phyloP scores from a whole-genome alignment of 2,329 filamentous ascomycete genomes.

The Tolypocladium amazonense region DNA sequence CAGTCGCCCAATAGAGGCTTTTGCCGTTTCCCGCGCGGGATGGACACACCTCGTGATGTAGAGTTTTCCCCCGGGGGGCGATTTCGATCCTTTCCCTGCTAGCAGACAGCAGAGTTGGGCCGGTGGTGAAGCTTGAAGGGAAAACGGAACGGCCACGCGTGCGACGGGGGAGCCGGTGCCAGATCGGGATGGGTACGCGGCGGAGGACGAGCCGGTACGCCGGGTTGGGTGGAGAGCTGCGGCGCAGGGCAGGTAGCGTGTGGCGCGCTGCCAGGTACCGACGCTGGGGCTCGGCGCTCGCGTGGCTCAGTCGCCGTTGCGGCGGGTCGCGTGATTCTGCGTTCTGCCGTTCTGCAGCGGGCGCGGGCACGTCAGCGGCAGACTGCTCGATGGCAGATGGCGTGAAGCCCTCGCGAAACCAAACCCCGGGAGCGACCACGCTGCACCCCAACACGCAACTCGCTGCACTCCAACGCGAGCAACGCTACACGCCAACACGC shows the following conservation, averaged over 20 bases:
- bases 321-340: background rate
- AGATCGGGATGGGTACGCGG: background rate
- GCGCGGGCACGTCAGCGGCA: background rate
- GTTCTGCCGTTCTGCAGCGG: background rate
- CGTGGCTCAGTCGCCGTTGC: background rate
- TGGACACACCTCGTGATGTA: too few species aligned
- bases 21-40: too few species aligned
- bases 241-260: background rate
- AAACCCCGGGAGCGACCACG: too few species aligned
- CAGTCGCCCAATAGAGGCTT: too few species aligned
- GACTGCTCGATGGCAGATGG: too few species aligned
- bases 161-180: background rate
- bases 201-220: background rate
- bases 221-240: too few species aligned
- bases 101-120: background rate
- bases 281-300: background rate
- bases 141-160: background rate
- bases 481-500: too few species aligned
- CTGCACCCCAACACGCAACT: too few species aligned
- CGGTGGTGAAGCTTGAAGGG: background rate
- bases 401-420: too few species aligned
- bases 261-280: background rate
- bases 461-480: too few species aligned
- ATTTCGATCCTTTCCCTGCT: too few species aligned
- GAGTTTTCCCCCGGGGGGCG: too few species aligned